Percentiles rank a stretch among this genome's conserved stretches.
These are phyloP conservation scores for Fusarium palustre DNA, from an alignment of 2,329 filamentous ascomycete genomes.

Conservation along the genomic window DNA sequence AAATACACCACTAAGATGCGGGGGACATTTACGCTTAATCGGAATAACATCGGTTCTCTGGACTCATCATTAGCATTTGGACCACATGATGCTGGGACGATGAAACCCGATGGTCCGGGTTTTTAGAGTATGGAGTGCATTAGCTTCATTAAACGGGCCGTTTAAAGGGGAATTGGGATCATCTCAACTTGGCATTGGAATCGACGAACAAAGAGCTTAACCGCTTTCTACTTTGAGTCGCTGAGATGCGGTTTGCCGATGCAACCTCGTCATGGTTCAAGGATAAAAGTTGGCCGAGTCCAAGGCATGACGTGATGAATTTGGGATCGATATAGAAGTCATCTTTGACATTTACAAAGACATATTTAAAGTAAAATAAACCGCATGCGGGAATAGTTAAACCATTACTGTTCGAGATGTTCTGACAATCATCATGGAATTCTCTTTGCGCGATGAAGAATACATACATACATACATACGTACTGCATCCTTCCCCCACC, in stretches of 20 bases:
- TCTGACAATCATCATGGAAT: not conserved
- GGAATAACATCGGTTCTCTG: not conserved
- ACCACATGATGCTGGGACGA: not conserved
- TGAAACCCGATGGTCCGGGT: slow-evolving; percentile 10
- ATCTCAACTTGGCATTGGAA: slow-evolving; percentile 3
- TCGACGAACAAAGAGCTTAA: not conserved
- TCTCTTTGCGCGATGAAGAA: not conserved
- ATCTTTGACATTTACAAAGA: no score
- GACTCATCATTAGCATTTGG: not conserved
- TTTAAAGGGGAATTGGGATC: slow-evolving; percentile 22
- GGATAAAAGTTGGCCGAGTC: slow-evolving; percentile 1
- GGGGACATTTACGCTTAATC: slow-evolving; percentile 6
- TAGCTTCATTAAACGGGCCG: slow-evolving; percentile 25
- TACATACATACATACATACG: not conserved
- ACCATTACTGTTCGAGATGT: no score
- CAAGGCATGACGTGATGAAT: not conserved
- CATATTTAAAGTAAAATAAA: not conserved
- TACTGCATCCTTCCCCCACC: not conserved
- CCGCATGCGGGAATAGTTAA: no score
- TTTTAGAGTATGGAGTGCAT: slow-evolving; percentile 1
- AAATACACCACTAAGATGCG: slow-evolving; percentile 9
- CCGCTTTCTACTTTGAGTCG: not conserved
- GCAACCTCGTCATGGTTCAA: slow-evolving; percentile 1
- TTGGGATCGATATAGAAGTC: not conserved
- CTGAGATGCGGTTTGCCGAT: slow-evolving; percentile 7